Evolutionary conservation across 2,329 filamentous ascomycete genomes (phyloP).

Genomic region (Byssoonygena ceratinophila): DNA sequence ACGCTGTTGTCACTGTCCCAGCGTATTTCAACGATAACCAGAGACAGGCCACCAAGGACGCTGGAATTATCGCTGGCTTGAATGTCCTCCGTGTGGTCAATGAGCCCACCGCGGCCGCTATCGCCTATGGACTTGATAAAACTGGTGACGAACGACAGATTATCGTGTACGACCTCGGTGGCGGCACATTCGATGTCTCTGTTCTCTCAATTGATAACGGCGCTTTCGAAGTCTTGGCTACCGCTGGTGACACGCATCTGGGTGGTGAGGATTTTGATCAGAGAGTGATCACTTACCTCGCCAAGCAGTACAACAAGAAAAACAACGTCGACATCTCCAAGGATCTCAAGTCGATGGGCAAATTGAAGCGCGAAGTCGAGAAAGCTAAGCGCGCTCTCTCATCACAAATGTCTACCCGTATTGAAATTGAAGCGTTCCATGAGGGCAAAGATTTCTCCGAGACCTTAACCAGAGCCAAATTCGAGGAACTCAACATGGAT

Average conservation of each 20-base stretch:
- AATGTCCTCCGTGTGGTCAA: slow-evolving; percentile 95
- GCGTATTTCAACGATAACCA: slow-evolving; percentile 99
- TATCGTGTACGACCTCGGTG: slow-evolving; percentile 87
- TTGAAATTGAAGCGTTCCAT: slow-evolving; percentile 96
- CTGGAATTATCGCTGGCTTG: slow-evolving; percentile 79
- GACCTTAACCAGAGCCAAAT: slow-evolving; percentile 96
- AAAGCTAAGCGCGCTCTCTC: slow-evolving; percentile 98
- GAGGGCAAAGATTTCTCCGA: slow-evolving; percentile 97
- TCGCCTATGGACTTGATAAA: slow-evolving; percentile 90
- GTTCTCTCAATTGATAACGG: slow-evolving; percentile 84
- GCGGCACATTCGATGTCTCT: slow-evolving; percentile 90
- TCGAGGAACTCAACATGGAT: slow-evolving; percentile 97
- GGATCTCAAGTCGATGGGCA: slow-evolving; percentile 96
- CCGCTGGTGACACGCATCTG: slow-evolving; percentile 91
- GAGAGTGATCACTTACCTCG: slow-evolving; percentile 90
- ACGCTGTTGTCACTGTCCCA: slow-evolving; percentile 77
- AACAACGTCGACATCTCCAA: slow-evolving; percentile 83
- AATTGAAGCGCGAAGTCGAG: slow-evolving; percentile 98
- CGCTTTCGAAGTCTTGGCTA: slow-evolving; percentile 89
- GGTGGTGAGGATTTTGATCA: slow-evolving; percentile 99
- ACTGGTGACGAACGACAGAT: slow-evolving; percentile 73
- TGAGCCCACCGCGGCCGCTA: slow-evolving; percentile 89
- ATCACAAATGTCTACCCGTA: slow-evolving; percentile 82
- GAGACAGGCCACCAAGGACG: slow-evolving; percentile 93
- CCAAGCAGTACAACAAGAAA: slow-evolving; percentile 99